Evolutionary conservation across 2,329 filamentous ascomycete genomes (phyloP).

Genomic region (Fusarium fujikuroi): DNA sequence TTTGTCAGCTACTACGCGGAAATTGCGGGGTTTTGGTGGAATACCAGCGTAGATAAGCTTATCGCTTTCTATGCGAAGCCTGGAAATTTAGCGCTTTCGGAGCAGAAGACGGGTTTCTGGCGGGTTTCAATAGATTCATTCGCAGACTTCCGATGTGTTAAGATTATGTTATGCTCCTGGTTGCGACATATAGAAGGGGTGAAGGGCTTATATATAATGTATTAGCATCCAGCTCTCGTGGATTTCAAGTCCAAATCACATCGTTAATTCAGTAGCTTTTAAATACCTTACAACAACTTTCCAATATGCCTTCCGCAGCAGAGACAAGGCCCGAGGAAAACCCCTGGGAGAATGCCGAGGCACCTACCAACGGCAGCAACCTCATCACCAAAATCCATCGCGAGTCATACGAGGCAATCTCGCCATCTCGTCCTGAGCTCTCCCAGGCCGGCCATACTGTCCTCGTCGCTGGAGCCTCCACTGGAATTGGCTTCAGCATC

Average conservation of each 20-base stretch:
- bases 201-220: background rate
- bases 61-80: background rate
- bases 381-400: background rate
- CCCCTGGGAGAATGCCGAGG: background rate
- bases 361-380: background rate
- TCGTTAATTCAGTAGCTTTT: rapidly evolving
- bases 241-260: rapidly evolving
- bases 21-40: background rate
- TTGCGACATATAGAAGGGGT: rapidly evolving
- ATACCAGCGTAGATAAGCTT: background rate
- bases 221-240: rapidly evolving
- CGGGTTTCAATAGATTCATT: background rate
- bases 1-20: constrained; percentile 13
- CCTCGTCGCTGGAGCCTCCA: constrained; percentile 10
- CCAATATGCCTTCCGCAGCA: background rate
- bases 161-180: too few species aligned
- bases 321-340: background rate
- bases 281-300: background rate
- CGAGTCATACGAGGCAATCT: constrained; percentile 50
- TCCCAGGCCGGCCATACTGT: constrained; percentile 49
- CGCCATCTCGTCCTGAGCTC: constrained; percentile 51
- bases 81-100: background rate
- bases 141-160: background rate
- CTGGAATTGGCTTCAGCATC: constrained; percentile 18
- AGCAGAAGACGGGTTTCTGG: background rate